Conservation (phyloP, 345 rosid genomes). For the Populus deltoides region DNA sequence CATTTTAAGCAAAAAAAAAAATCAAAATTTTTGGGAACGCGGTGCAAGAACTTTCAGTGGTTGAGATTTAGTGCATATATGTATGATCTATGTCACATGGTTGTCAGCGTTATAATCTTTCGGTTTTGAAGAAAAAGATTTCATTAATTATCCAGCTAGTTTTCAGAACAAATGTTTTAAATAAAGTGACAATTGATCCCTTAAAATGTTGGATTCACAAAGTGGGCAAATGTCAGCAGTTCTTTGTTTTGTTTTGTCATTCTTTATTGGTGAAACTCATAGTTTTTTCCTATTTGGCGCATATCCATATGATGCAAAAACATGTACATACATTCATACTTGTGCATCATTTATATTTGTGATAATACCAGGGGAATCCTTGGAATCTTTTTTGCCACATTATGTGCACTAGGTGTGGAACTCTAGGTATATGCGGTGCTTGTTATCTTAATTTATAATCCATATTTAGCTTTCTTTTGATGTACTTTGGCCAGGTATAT, state of each 20-base stretch:
- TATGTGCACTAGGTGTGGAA: neutral
- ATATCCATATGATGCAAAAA: too few species aligned
- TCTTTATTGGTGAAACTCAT: neutral
- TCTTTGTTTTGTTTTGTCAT: neutral
- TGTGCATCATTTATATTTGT: neutral
- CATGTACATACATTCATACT: too few species aligned
- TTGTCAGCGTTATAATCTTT: neutral
- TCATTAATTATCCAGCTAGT: neutral
- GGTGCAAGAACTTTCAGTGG: neutral
- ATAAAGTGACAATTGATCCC: neutral
- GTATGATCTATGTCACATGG: neutral
- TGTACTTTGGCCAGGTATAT: conserved; percentile 60
- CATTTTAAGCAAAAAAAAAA: too few species aligned
- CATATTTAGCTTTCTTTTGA: neutral
- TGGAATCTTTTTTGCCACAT: too few species aligned
- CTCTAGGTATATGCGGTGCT: neutral
- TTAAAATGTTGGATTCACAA: neutral
- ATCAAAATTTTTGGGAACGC: too few species aligned
- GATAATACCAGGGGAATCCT: too few species aligned
- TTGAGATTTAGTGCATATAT: neutral
- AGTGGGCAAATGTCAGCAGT: neutral
- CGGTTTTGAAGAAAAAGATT: neutral
- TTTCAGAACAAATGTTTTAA: neutral
- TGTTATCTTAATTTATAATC: neutral
- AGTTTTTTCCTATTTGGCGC: neutral